Conservation (phyloP, 1,284 basidiomycete species). For the Lentinula novae-zelandiae region DNA sequence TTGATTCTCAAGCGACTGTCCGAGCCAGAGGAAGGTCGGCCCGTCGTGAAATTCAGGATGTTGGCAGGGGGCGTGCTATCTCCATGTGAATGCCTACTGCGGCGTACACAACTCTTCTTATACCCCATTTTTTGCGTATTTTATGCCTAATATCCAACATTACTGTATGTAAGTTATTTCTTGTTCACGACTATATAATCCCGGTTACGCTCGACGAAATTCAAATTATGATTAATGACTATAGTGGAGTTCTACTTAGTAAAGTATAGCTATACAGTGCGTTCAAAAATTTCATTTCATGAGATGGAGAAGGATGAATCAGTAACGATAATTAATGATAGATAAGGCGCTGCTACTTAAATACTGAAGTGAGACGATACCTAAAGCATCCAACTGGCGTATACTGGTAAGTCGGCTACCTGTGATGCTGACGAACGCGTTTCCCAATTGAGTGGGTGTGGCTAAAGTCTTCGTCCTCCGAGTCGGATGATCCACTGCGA, state of each 20-base stretch:
- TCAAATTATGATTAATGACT: too few relatives aligned
- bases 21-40: conserved; percentile 51
- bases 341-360: background rate
- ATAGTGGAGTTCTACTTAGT: too few relatives aligned
- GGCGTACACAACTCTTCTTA: too few relatives aligned
- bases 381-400: conserved; percentile 8
- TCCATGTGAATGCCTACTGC: conserved; percentile 51
- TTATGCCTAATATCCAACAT: too few relatives aligned
- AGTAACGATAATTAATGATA: conserved; percentile 6
- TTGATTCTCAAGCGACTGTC: conserved; percentile 41
- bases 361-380: background rate
- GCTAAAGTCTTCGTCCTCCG: conserved; percentile 27
- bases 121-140: too few relatives aligned
- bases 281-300: too few relatives aligned
- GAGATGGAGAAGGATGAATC: background rate
- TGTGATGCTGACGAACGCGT: conserved; percentile 25
- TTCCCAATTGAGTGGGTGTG: conserved; percentile 27
- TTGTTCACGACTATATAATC: too few relatives aligned
- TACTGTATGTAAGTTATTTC: too few relatives aligned
- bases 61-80: conserved; percentile 70
- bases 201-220: too few relatives aligned
- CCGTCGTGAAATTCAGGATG: conserved; percentile 52
- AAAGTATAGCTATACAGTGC: too few relatives aligned
- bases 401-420: conserved; percentile 7
- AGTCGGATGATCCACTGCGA: conserved; percentile 33